phyloP scores from a whole-genome alignment of 2,329 filamentous ascomycete species.

The Hymenoscyphus albidus region DNA sequence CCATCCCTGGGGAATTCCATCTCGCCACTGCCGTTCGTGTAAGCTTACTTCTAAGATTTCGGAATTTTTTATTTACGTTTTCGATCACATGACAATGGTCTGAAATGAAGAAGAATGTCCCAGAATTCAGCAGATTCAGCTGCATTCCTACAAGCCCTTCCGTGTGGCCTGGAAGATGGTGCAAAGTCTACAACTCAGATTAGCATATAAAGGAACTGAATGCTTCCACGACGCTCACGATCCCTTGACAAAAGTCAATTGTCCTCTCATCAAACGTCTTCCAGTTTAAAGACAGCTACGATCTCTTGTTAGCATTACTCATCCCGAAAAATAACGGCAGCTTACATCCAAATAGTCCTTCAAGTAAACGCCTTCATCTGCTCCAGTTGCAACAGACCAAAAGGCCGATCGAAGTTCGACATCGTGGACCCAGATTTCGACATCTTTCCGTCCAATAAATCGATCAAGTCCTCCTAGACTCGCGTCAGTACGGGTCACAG shows the following conservation, averaged over 20 bases:
- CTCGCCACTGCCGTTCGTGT: conserved; percentile 23
- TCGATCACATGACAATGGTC: conserved; percentile 36
- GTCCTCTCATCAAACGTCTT: conserved; percentile 40
- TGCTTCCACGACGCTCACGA: conserved; percentile 20
- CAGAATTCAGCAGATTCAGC: conserved; percentile 33
- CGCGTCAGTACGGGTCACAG: not conserved
- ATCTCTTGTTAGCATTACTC: not conserved
- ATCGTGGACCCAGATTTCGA: conserved; percentile 46
- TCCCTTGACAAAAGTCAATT: conserved; percentile 40
- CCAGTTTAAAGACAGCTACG: conserved; percentile 39
- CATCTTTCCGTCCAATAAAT: conserved; percentile 39
- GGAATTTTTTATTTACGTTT: conserved; percentile 22
- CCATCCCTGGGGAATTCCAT: conserved; percentile 36
- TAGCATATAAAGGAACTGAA: not conserved
- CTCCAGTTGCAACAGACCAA: conserved; percentile 42
- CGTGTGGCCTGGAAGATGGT: conserved; percentile 31
- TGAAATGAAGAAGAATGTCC: conserved; percentile 36
- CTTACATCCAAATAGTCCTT: conserved; percentile 33
- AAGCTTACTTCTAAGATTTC: not conserved
- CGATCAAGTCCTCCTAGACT: conserved; percentile 42
- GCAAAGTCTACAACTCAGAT: conserved; percentile 19
- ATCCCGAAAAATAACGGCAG: not conserved
- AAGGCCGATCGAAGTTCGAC: conserved; percentile 44
- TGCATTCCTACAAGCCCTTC: conserved; percentile 35
- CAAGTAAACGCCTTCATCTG: conserved; percentile 40